Percentiles rank a stretch among this genome's conserved stretches.
phyloP scores from a whole-genome alignment of 305 asterid genomes.

The Galium porrigens region DNA sequence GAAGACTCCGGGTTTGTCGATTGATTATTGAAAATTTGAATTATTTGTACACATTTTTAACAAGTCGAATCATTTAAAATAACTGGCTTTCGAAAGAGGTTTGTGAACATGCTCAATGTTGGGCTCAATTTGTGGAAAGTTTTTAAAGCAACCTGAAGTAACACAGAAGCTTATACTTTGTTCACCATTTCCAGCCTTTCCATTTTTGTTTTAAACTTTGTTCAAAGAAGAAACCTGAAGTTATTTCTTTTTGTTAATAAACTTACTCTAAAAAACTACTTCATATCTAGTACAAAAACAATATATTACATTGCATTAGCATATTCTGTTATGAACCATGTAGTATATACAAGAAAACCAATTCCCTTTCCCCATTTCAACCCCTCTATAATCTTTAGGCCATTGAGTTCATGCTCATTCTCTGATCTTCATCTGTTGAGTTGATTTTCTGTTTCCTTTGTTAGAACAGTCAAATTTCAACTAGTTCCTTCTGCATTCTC shows the following conservation, averaged over 20 bases:
- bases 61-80: no score
- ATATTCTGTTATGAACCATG: slow-evolving; percentile 8
- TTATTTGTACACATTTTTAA: no score
- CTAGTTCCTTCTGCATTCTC: neutral
- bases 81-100: no score
- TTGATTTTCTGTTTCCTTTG: neutral
- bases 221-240: neutral
- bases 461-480: neutral
- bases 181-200: neutral
- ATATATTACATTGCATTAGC: slow-evolving; percentile 16
- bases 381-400: slow-evolving; percentile 5
- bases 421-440: neutral
- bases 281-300: slow-evolving; percentile 10
- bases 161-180: no score
- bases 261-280: neutral
- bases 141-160: no score
- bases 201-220: neutral
- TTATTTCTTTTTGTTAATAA: neutral
- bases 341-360: slow-evolving; percentile 16
- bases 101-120: no score
- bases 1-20: no score
- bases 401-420: slow-evolving; percentile 2
- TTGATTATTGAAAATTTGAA: no score
- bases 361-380: slow-evolving; percentile 13
- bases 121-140: no score